These are phyloP conservation scores for Paecilomyces dactylethromorphus DNA, from an alignment of 2,329 filamentous ascomycete species.

Conservation along the genomic window DNA sequence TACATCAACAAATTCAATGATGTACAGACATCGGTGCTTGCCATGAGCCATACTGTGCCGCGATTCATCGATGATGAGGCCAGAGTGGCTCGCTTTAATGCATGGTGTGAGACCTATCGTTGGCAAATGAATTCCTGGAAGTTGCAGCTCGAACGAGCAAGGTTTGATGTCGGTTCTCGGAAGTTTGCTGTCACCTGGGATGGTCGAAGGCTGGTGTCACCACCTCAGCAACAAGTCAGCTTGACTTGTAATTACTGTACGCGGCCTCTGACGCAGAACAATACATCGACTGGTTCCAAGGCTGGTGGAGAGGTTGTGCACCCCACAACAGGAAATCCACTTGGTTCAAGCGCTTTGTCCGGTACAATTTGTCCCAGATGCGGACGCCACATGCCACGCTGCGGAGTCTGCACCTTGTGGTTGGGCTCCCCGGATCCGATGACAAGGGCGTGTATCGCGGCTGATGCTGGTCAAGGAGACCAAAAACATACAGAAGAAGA, in stretches of 20 bases:
- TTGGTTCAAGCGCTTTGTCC: slow-evolving; percentile 28
- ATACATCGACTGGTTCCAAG: slow-evolving; percentile 23
- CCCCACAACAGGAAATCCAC: slow-evolving; percentile 28
- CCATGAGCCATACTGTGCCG: slow-evolving; percentile 53
- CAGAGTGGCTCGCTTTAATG: slow-evolving; percentile 47
- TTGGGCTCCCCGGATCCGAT: slow-evolving; percentile 53
- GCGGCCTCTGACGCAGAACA: slow-evolving; percentile 45
- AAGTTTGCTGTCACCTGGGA: slow-evolving; percentile 45
- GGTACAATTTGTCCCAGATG: slow-evolving; percentile 56
- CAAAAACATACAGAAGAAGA: slow-evolving; percentile 31
- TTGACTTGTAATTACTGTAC: slow-evolving; percentile 58
- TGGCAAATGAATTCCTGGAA: slow-evolving; percentile 56
- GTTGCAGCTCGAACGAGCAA: slow-evolving; percentile 52
- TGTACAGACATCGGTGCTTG: slow-evolving; percentile 56
- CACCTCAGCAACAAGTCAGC: slow-evolving; percentile 48
- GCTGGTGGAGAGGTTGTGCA: slow-evolving; percentile 25
- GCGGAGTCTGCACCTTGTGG: slow-evolving; percentile 57
- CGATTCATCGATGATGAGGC: slow-evolving; percentile 50
- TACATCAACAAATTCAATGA: slow-evolving; percentile 56
- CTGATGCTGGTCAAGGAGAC: slow-evolving; percentile 22
- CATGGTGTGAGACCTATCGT: slow-evolving; percentile 58
- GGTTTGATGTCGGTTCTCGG: slow-evolving; percentile 54
- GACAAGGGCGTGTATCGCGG: slow-evolving; percentile 30
- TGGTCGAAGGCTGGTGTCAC: slow-evolving; percentile 42
- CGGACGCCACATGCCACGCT: slow-evolving; percentile 57